phyloP scores from a whole-genome alignment of 2,329 filamentous ascomycete species.

The Fusarium armeniacum region DNA sequence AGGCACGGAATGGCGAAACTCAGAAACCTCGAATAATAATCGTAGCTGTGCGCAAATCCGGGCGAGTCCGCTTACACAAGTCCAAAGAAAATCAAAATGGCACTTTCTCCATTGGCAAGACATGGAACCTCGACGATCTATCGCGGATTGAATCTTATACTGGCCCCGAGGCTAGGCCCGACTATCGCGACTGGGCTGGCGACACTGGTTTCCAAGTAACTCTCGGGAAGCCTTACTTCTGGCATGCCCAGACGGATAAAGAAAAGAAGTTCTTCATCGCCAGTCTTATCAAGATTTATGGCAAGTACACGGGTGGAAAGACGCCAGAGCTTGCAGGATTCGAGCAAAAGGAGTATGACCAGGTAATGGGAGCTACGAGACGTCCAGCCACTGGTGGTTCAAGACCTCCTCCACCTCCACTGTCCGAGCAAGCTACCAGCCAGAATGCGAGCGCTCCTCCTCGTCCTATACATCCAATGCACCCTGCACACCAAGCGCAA shows the following conservation, averaged over 20 bases:
- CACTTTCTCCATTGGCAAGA: constrained; percentile 97
- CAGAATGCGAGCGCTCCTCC: constrained; percentile 37
- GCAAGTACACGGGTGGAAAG: constrained; percentile 93
- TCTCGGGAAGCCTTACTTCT: constrained; percentile 95
- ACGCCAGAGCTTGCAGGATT: constrained; percentile 86
- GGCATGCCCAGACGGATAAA: constrained; percentile 92
- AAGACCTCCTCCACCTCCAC: constrained; percentile 48
- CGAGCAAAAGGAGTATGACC: constrained; percentile 81
- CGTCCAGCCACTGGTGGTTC: constrained; percentile 51
- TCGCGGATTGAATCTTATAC: constrained; percentile 86
- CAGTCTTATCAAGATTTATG: constrained; percentile 94
- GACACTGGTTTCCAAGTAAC: constrained; percentile 89
- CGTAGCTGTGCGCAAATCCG: constrained; percentile 91
- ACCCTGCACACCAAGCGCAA: constrained; percentile 28
- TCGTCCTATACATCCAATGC: constrained; percentile 39
- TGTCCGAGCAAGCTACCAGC: constrained; percentile 45
- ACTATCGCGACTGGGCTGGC: constrained; percentile 82
- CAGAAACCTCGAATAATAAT: constrained; percentile 95
- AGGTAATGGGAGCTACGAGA: constrained; percentile 74
- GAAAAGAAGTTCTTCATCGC: constrained; percentile 99
- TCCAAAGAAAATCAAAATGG: constrained; percentile 95
- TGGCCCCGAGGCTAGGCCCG: constrained; percentile 67
- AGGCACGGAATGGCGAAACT: constrained; percentile 74
- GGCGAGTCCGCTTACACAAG: constrained; percentile 95
- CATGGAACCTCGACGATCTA: constrained; percentile 95